These are phyloP conservation scores for Fusarium sp. DNA, from an alignment of 2,329 filamentous ascomycete species.

Conservation along the genomic window DNA sequence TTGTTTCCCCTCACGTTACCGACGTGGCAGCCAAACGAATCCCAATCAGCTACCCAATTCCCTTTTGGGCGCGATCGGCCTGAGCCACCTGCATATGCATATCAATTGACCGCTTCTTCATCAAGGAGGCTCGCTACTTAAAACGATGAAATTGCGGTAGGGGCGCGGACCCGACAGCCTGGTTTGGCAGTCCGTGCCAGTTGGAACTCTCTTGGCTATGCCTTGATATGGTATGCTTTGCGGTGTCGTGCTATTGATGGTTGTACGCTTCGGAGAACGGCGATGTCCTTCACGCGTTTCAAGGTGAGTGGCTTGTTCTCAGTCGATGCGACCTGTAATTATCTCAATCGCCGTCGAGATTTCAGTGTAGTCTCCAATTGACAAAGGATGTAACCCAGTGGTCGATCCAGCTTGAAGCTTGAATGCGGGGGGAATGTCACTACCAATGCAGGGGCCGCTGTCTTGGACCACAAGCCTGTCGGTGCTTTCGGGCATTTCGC, in stretches of 20 bases:
- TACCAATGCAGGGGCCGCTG: constrained; percentile 21
- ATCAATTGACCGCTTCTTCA: constrained; percentile 18
- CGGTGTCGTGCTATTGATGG: neutral
- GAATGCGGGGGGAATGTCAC: constrained; percentile 5
- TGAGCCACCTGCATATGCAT: too few relatives aligned
- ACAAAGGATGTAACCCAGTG: neutral
- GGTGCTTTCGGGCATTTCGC: neutral
- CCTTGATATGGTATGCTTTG: constrained; percentile 8
- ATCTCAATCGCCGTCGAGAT: neutral
- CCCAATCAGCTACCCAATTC: neutral
- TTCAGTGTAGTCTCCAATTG: neutral
- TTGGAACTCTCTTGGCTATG: neutral
- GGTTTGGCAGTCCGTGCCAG: neutral
- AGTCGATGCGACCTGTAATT: neutral
- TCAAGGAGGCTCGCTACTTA: neutral
- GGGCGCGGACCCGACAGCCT: neutral
- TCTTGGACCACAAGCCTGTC: neutral
- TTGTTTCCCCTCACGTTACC: too few relatives aligned
- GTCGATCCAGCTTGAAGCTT: neutral
- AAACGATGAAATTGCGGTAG: neutral
- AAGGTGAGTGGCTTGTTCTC: too few relatives aligned
- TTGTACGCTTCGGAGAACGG: neutral
- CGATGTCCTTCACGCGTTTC: neutral
- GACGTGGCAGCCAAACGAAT: too few relatives aligned
- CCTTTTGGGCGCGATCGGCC: constrained; percentile 6